These are phyloP conservation scores for Alternaria ventricosa DNA, from an alignment of 2,329 filamentous ascomycete species.

Conservation along the genomic window DNA sequence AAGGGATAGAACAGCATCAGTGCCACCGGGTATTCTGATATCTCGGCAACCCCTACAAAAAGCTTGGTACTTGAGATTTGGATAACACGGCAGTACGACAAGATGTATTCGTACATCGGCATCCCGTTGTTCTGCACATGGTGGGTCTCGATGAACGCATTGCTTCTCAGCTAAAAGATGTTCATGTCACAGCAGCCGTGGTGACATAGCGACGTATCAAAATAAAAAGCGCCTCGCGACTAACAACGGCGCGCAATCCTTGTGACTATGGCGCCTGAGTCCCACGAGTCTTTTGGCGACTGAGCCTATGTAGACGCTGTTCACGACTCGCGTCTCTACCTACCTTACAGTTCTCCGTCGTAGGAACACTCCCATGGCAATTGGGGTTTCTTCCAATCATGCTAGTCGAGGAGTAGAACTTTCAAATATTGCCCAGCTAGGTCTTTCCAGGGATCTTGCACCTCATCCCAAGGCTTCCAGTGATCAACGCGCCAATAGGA, in stretches of 20 bases:
- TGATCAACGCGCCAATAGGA: slow-evolving; percentile 7
- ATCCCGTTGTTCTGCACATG: not conserved
- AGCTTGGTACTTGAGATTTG: not conserved
- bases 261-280: not conserved
- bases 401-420: slow-evolving; percentile 5
- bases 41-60: not conserved
- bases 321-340: not conserved
- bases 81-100: not conserved
- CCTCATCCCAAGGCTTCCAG: slow-evolving; percentile 1
- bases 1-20: not conserved
- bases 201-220: not conserved
- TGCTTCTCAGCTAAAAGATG: not conserved
- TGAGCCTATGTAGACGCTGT: not conserved
- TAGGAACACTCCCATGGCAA: not conserved
- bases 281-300: not conserved
- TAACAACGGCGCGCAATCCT: not conserved
- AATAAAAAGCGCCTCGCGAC: not conserved
- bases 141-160: not conserved
- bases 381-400: not conserved
- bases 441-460: slow-evolving; percentile 6
- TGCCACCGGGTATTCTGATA: not conserved
- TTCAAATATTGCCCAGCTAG: slow-evolving; percentile 6
- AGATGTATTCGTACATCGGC: not conserved
- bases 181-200: not conserved
- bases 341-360: not conserved